A percentile compares a stretch with the other conserved stretches of the same genome.
Evolutionary conservation across 2,329 filamentous ascomycete species (phyloP).

Genomic region (Lecanicillium sp.): DNA sequence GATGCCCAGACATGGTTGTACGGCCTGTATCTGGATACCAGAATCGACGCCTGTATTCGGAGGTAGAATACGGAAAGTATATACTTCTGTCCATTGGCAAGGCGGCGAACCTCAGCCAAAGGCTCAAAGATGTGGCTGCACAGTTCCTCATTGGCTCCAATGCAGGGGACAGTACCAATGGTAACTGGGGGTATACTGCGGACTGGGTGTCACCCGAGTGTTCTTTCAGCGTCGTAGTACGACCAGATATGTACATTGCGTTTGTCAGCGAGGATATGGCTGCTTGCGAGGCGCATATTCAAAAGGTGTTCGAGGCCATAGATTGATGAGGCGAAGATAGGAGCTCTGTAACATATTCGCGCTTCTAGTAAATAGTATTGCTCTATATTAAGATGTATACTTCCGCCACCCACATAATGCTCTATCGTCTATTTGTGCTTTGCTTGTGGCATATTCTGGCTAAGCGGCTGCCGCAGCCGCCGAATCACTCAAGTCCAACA

Average conservation of each 20-base stretch:
- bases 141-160: constrained; percentile 5
- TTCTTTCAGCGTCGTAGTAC: constrained; percentile 28
- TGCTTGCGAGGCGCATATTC: not conserved
- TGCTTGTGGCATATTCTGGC: too few relatives aligned
- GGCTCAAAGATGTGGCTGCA: not conserved
- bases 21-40: constrained; percentile 11
- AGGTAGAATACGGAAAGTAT: constrained; percentile 27
- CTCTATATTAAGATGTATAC: too few relatives aligned
- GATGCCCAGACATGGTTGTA: constrained; percentile 33
- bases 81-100: constrained; percentile 21
- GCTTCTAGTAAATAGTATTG: too few relatives aligned
- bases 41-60: constrained; percentile 26
- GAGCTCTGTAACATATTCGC: too few relatives aligned
- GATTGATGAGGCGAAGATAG: not conserved
- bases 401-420: too few relatives aligned
- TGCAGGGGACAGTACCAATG: not conserved
- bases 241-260: constrained; percentile 36
- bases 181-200: constrained; percentile 23
- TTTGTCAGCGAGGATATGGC: constrained; percentile 3
- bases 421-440: too few relatives aligned
- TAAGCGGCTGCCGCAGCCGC: not conserved
- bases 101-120: not conserved
- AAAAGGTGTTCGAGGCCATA: not conserved
- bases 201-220: constrained; percentile 25
- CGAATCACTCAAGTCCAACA: not conserved